These are phyloP conservation scores for Euphorbia celastroides DNA, from an alignment of 441 rosid genomes.

Conservation along the genomic window DNA sequence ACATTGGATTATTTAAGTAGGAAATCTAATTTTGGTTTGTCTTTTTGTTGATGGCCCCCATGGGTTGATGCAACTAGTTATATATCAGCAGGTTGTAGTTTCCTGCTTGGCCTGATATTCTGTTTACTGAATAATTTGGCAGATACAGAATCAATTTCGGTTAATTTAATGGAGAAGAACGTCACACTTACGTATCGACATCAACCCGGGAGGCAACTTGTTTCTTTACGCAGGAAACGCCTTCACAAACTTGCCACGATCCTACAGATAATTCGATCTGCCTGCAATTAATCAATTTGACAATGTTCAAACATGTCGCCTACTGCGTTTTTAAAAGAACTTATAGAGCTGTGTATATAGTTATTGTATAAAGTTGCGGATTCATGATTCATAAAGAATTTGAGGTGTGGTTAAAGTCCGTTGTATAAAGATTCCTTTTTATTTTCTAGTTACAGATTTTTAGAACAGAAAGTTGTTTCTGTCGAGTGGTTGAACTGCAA, in stretches of 20 bases:
- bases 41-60: slow-evolving; percentile 4
- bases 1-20: not conserved
- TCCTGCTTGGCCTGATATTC: not conserved
- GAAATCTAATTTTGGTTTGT: not conserved
- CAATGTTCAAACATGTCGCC: slow-evolving; percentile 11
- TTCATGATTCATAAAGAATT: slow-evolving; percentile 1
- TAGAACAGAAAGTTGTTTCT: not conserved
- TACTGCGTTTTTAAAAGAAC: not conserved
- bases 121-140: slow-evolving; percentile 21
- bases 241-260: slow-evolving; percentile 46
- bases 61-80: not conserved
- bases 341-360: slow-evolving; percentile 6
- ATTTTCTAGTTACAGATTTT: not conserved
- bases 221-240: slow-evolving; percentile 33
- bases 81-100: not conserved
- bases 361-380: not conserved
- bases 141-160: slow-evolving; percentile 66
- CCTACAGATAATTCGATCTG: slow-evolving; percentile 42
- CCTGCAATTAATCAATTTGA: slow-evolving; percentile 22
- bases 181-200: slow-evolving; percentile 69
- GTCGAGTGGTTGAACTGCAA: not conserved
- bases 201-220: slow-evolving; percentile 27
- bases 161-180: slow-evolving; percentile 65
- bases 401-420: not conserved
- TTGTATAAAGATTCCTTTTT: not conserved